Evolutionary conservation across 2,329 filamentous ascomycete species (phyloP), one percentile per base, ranked within the genome.

Genomic region (Ophiostoma sp.): DNA sequence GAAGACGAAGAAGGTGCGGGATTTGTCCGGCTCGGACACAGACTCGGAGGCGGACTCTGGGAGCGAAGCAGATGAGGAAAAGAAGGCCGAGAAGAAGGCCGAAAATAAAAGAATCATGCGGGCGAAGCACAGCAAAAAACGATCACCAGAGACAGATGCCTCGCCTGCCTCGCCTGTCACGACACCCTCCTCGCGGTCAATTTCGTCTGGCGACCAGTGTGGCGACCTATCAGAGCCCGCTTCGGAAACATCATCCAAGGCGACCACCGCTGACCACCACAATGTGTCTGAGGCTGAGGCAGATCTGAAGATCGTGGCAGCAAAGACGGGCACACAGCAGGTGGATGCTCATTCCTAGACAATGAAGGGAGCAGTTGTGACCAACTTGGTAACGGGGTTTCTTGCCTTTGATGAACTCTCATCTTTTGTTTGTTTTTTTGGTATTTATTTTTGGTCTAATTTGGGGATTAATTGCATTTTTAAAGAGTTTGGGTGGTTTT

Each of bases 141-240:
- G 15, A 6, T 5, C 60, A 36, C 11, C 31, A 35, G 27, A 48
- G 20, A 48, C 57, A 17, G 57, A 33, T 20, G 27, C 57, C 17
- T 23, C 33, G 1, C 60, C 60, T 62, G 64, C 35, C 35, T 66
- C 36, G 36, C n/a, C 35, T n/a, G 64, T 11, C 35, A 15, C 64
- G 7, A 27, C 36, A 27, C n/a, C 36, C 5, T 17, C 66, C 20
- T 57, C 52, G 2, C 67, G 39, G 20, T 65, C 71, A 39, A 48
- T 57, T 8, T 65, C 71, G 15, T 67, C 69, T 4, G 67, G 67
- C 2, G 67, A 69, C 3, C 67, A 67, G 8, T 31, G 48, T 23
- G 71, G 35, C n/a, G 67, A 72, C 13, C 23, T 68, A 5, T 71
- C 70, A 8, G 70, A 71, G 8, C 70, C 67, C 3, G 15, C 68